Evolutionary conservation across 805 yeast species (phyloP), one percentile per base, ranked within the genome.

Genomic region (Spathaspora gorwiae): DNA sequence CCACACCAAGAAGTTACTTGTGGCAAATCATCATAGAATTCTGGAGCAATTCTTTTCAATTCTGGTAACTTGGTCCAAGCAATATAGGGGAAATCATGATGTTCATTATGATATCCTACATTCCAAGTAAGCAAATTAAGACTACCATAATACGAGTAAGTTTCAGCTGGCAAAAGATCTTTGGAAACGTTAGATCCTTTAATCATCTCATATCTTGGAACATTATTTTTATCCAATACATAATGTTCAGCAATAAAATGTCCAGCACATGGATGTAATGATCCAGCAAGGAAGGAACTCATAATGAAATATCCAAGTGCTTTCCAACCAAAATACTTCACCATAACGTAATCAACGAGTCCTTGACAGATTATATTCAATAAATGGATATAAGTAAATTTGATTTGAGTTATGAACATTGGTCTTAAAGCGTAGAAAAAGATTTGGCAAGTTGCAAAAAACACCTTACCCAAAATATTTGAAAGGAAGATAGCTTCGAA

Each of bases 171-270:
- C 26, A 66, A 53, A 26, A 65, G 51, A 5, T 61, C 67, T 29
- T 51, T 54, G 12, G 59, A 43, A 35, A 70, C 62, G 39, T 62
- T 68, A 7, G 47, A 53, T 5, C 48, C 54, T n/a, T 47, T 46
- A 12, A 47, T 46, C 8, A 39, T 40, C 31, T 39, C 44, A 29
- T 40, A 45, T 40, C 62, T 61, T 12, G 76, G 74, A 31, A 64
- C 60, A 34, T 87, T 84, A 51, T 81, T 70, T 30, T 68, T 71
- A 52, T 70, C 69, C 62, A 88, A 72, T 11, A 88, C 80, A 59
- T 87, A 88, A 62, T 90, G 97, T 61, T 90, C 97, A n/a, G 96
- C 92, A 52, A 90, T 87, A 65, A 90, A 90, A 67, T 90, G 97
- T 15, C 97, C 97, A 1, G 97, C 95, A 48, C 89, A 83, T 26